Evolutionary conservation across 768 basidiomycete species (phyloP), one percentile per base, ranked within the genome.

Genomic region (Pholiota microspora): DNA sequence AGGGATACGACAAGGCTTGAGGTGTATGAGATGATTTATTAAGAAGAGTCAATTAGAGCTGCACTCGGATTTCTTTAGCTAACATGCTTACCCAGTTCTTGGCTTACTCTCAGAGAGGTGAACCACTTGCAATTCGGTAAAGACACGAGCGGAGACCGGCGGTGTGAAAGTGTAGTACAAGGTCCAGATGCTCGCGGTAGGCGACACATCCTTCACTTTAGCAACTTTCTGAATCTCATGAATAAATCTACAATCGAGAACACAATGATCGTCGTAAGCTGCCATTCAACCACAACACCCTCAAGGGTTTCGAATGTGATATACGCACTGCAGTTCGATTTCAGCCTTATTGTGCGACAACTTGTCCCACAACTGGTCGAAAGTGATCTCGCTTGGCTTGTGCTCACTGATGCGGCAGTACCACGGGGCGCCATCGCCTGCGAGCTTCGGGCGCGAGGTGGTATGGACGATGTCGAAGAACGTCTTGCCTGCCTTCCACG

Each of bases 321-420:
- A 45, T 8, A 32, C 81, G 40, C 55, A 89, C 89, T 88, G 75
- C 65, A 77, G 80, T 71, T 92, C 89, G 52, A 89, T 82, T 40
- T 76, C 67, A 15, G 85, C 79, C 63, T 90, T 89, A 70, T 88
- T 75, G 51, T 70, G 69, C 0, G 84, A 86, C 12, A 91, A 67
- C 60, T 81, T 85, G 34, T 73, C 75, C 89, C 89, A 91, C 60
- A 91, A 71, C 59, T 83, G 79, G 58, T 88, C 85, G 65, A 92
- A 91, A 1, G 84, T 83, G 7, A 78, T 83, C 51, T 91, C 86
- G n/a, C 81, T 73, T 4, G 76, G 63, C 10, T 77, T 66, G 67
- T 92, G 89, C 62, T 80, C 78, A 63, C 88, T 89, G 54, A 83
- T 66, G 21, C 89, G 80, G 64, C 80, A 81, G 61, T 88, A 78